These are phyloP conservation scores for Croton laevigatus DNA, from an alignment of 441 rosid genomes.

Conservation along the genomic window DNA sequence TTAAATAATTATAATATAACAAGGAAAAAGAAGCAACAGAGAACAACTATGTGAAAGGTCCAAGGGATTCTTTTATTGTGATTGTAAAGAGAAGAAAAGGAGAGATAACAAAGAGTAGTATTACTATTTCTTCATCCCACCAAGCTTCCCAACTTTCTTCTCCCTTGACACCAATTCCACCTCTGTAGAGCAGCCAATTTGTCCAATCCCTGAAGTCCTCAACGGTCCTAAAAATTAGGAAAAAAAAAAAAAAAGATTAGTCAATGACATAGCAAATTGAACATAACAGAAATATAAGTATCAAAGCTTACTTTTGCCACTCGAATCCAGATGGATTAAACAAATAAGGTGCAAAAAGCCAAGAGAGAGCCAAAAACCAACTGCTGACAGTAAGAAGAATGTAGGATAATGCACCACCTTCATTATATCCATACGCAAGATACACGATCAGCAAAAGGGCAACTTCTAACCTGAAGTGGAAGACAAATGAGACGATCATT, in stretches of 20 bases:
- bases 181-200: conserved; percentile 98
- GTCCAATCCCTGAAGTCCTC: conserved; percentile 99
- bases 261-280: background rate
- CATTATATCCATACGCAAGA: conserved; percentile 87
- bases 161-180: conserved; percentile 99
- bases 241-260: conserved; percentile 18
- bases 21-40: conserved; percentile 4
- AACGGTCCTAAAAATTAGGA: conserved; percentile 73
- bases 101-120: conserved; percentile 12
- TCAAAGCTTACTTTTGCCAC: conserved; percentile 88
- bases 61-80: background rate
- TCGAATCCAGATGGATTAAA: conserved; percentile 99
- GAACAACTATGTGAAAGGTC: background rate
- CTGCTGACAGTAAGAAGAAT: conserved; percentile 93
- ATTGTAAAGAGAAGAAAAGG: background rate
- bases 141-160: conserved; percentile 99
- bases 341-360: conserved; percentile 98
- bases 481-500: conserved; percentile 24
- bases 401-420: conserved; percentile 76
- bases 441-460: conserved; percentile 75
- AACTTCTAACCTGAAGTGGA: conserved; percentile 71
- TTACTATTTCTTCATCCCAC: conserved; percentile 99
- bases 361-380: conserved; percentile 96
- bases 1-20: conserved; percentile 5
- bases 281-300: conserved; percentile 17